Base-by-base conservation (phyloP, 2,329 filamentous ascomycete species). In the Trichoderma koningiopsis region DNA sequence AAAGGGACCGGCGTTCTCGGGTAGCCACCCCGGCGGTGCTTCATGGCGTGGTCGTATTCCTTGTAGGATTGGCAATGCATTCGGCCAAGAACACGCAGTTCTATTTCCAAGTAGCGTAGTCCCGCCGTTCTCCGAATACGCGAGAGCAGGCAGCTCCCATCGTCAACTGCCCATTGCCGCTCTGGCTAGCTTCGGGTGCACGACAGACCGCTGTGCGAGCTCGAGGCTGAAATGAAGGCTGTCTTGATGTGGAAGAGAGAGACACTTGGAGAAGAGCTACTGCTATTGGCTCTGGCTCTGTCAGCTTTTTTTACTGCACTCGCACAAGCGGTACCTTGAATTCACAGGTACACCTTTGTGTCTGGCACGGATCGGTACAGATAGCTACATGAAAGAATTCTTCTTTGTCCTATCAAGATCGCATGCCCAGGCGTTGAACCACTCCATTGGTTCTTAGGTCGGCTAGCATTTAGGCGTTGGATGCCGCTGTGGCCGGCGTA, bases 41-140 rank as follows among this genome's bases (percentile, higher is more conserved):
- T 56, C 4, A n/a, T 64, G 11, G 47, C 22, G 22, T 43, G 40
- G 40, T 43, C 7, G 40, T 43, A 43, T 43, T 43, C 40, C 40
- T 43, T 43, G 47, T 24, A 49, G 47, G 22, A 49, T 24, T 49
- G 22, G 16, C 37, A 33, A 24, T 59, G 53, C 49, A 40, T 24
- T 59, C 64, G 52, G 64, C 58, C 53, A 67, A 47, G 55, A 27
- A 35, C 55, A 59, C 52, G 55, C 14, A 29, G 33, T n/a, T 22
- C 56, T n/a, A n/a, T 58, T 37, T 11, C 53, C 19, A 19, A 55
- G 33, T 43, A 56, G 61, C 62, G 27, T 33, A 19, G 22, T 47
- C 53, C 58, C 62, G 62, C 29, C 52, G 43, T 57, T 66, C 62
- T 66, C 62, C 62, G 35, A 58, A 29, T 24, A 43, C 27, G 53